Base-by-base conservation (phyloP, 1,284 basidiomycete species). In the Meripilus lineatus region DNA sequence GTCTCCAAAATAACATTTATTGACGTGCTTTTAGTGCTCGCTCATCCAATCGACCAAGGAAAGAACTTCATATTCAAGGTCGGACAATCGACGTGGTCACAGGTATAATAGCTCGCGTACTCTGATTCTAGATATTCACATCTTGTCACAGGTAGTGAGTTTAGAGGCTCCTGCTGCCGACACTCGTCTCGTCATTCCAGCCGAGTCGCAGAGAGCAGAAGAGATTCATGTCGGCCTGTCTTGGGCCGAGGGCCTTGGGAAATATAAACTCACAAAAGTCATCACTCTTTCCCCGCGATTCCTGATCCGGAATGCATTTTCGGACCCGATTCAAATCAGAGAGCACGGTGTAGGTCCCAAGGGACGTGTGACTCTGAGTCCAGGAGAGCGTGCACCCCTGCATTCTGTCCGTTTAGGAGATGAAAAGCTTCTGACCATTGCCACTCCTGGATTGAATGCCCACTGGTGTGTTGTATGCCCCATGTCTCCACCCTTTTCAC, bases 181-280 rank as follows among this genome's bases (percentile, higher is more conserved):
- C 56, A 88, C 84, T 44, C 86, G 89, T 50, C 74, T 99, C 42
- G 78, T 85, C 35, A 77, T 94, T 50, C 75, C 83, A 2, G 83
- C 85, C 2, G 70, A 77, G 37, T 73, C 71, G 28, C 78, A 79
- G 45, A 86, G 77, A 55, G 69, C 79, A n/a, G 84, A 88, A 41
- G 89, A 94, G 61, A 77, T 87, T 49, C 90, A 94, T 57, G 68
- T 93, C 28, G 96, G 96, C 5, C 60, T 99, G 40, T 95, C 93
- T 4, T 97, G 96, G 77, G 77, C 81, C 17, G 94, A 97, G 62
- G 95, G 95, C 3, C 69, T 88, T 21, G 96, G 96, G 38, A 96
- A 94, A 74, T 99, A 98, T 68, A 97, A 98, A 63, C 70, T 99
- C 38, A 88, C 87, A 22, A 98, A 98, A 68, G 89, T 98, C 50